These are phyloP conservation scores for Leishmania aethiopica DNA, from an alignment of 208 protist species.

Conservation along the genomic window DNA sequence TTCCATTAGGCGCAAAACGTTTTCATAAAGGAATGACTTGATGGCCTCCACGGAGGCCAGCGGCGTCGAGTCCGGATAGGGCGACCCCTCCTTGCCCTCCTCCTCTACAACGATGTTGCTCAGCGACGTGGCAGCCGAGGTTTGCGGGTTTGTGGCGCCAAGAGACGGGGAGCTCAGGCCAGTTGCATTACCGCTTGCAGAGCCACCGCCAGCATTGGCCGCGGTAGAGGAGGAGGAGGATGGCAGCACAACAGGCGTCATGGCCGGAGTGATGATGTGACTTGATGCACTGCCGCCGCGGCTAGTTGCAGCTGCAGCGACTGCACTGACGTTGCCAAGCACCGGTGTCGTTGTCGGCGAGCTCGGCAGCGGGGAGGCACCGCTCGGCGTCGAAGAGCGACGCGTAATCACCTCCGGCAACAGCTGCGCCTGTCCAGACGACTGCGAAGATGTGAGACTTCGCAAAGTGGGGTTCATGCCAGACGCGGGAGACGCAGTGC, in stretches of 20 bases:
- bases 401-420: slow-evolving; percentile 19
- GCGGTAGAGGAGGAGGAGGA: not conserved
- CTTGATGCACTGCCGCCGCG: not conserved
- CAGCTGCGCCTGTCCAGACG: slow-evolving; percentile 7
- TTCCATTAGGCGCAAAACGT: slow-evolving; percentile 31
- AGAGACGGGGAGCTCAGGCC: slow-evolving; percentile 21
- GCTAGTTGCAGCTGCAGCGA: not conserved
- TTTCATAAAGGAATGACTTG: slow-evolving; percentile 58
- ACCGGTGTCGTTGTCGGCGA: not conserved
- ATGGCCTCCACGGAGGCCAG: slow-evolving; percentile 43
- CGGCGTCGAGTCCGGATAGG: slow-evolving; percentile 32
- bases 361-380: slow-evolving; percentile 10
- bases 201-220: not conserved
- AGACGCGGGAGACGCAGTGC: not conserved
- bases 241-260: slow-evolving; percentile 9
- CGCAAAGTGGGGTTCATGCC: slow-evolving; percentile 1
- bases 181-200: not conserved
- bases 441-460: slow-evolving; percentile 6
- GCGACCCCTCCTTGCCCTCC: slow-evolving; percentile 30
- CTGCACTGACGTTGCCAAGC: not conserved
- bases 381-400: slow-evolving; percentile 2
- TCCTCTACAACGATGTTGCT: slow-evolving; percentile 29
- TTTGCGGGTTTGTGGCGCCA: slow-evolving; percentile 13
- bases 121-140: slow-evolving; percentile 27
- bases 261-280: not conserved